Conservation (phyloP, 169 alveolate genomes). For the Condylostoma magnum region DNA sequence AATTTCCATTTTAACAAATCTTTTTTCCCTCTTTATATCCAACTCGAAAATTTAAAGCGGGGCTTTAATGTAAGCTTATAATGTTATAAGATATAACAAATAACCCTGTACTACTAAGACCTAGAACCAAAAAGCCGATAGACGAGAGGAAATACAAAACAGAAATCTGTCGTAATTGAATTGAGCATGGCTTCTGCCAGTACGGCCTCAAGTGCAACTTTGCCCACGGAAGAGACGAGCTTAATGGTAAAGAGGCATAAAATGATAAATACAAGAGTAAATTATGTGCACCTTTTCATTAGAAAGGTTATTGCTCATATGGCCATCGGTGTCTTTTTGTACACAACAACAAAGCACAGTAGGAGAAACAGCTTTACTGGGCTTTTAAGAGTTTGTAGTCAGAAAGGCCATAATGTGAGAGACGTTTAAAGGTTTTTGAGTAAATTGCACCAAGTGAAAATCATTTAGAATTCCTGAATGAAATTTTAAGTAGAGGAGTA, state of each 20-base stretch:
- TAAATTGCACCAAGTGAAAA: too few species aligned
- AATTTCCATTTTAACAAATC: too few species aligned
- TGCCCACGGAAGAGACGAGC: conserved; percentile 78
- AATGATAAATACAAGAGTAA: conserved; percentile 70
- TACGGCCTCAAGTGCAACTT: conserved; percentile 74
- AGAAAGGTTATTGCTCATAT: conserved; percentile 70
- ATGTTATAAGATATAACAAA: conserved; percentile 29
- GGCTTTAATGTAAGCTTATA: background rate
- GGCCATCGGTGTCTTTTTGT: conserved; percentile 76
- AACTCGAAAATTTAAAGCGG: too few species aligned
- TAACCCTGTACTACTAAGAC: conserved; percentile 1
- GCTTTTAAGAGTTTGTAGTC: too few species aligned
- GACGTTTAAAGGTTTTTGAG: too few species aligned
- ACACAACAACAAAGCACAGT: conserved; percentile 45
- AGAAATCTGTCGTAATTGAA: conserved; percentile 74
- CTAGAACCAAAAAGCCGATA: conserved; percentile 4
- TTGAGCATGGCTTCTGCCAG: conserved; percentile 61
- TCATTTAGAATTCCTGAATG: too few species aligned
- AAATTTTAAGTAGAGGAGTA: too few species aligned
- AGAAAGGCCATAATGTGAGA: too few species aligned
- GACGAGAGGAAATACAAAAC: conserved; percentile 72
- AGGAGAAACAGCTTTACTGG: too few species aligned
- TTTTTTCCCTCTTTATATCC: too few species aligned
- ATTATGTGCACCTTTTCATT: conserved; percentile 67
- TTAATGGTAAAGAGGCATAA: conserved; percentile 43